phyloP scores from a whole-genome alignment of 2,329 filamentous ascomycete genomes.

The Neurospora sp. region DNA sequence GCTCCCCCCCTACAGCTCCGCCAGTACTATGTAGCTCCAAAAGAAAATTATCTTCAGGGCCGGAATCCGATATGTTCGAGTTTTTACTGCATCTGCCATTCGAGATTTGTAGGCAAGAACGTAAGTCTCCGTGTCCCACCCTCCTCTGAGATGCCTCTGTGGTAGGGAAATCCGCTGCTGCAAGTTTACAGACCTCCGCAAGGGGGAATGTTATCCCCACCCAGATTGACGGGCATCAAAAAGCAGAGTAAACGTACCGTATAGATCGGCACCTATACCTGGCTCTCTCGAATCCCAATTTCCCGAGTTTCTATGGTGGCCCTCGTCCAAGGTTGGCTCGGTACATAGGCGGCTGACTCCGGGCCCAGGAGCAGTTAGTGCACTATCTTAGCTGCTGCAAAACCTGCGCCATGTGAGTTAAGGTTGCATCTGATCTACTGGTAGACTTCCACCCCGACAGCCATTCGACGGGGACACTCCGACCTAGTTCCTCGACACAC shows the following conservation, averaged over 20 bases:
- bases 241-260: background rate
- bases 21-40: too few species aligned
- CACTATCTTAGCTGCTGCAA: background rate
- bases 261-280: background rate
- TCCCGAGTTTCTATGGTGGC: background rate
- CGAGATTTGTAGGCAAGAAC: too few species aligned
- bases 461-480: background rate
- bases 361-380: background rate
- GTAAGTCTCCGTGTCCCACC: too few species aligned
- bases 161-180: background rate
- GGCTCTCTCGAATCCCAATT: background rate
- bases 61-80: too few species aligned
- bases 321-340: background rate
- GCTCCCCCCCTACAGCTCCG: too few species aligned
- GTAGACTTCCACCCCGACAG: background rate
- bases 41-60: too few species aligned
- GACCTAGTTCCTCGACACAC: background rate
- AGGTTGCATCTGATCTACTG: background rate
- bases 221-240: background rate
- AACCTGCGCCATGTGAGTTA: fast-evolving
- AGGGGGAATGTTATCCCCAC: background rate
- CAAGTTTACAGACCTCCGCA: background rate
- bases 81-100: too few species aligned
- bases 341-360: background rate
- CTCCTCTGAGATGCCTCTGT: background rate